A percentile compares a stretch with the other conserved stretches of the same genome.
Conservation (phyloP, 1,284 basidiomycete genomes). For the Ustilago vetiveriae region DNA sequence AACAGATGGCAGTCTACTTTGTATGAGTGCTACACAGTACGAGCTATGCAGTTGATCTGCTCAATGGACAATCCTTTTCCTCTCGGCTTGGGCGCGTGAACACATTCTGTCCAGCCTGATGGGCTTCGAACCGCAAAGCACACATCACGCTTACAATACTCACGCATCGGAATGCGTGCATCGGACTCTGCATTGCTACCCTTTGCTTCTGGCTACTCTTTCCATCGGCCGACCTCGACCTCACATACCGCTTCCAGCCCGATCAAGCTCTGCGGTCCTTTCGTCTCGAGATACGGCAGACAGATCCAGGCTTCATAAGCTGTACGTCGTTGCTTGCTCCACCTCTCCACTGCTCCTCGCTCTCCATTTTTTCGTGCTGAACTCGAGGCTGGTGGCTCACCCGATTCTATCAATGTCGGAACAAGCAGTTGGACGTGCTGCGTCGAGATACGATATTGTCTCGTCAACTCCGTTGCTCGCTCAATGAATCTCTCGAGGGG, state of each 20-base stretch:
- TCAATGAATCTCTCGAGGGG: constrained; percentile 54
- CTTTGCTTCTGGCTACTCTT: no score
- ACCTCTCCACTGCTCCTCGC: constrained; percentile 5
- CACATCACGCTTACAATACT: no score
- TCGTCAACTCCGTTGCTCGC: constrained; percentile 15
- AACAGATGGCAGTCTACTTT: constrained; percentile 64
- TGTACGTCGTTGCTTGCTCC: constrained; percentile 18
- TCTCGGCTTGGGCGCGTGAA: no score
- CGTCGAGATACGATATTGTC: constrained; percentile 42
- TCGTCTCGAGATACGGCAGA: constrained; percentile 50
- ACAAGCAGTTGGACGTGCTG: constrained; percentile 32
- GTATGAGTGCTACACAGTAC: background rate
- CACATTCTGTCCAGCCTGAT: no score
- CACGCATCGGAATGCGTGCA: no score
- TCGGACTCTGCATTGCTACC: no score
- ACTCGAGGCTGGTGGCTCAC: constrained; percentile 17
- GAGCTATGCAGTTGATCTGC: background rate
- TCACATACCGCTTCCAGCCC: constrained; percentile 58
- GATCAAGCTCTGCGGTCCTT: constrained; percentile 39
- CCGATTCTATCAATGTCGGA: constrained; percentile 34
- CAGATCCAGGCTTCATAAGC: constrained; percentile 48
- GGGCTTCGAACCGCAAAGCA: no score
- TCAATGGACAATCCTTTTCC: constrained; percentile 16
- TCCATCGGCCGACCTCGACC: constrained; percentile 59
- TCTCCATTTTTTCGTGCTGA: constrained; percentile 1